These are phyloP conservation scores for Withania somnifera DNA, from an alignment of 305 asterid genomes.

Conservation along the genomic window DNA sequence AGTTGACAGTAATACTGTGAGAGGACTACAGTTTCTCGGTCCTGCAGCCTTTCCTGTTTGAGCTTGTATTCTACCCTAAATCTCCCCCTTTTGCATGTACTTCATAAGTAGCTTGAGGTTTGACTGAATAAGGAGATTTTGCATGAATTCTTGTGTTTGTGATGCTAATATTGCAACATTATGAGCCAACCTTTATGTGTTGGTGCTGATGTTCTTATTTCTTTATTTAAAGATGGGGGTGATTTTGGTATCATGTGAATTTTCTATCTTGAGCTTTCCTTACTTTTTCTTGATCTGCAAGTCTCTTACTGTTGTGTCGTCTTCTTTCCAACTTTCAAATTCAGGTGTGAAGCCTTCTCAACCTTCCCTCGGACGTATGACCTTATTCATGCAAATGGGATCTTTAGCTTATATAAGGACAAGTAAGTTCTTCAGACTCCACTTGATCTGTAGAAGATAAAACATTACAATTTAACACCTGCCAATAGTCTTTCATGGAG, in stretches of 20 bases:
- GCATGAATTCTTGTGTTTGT: background rate
- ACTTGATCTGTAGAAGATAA: background rate
- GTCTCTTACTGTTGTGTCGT: background rate
- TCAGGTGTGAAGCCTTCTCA: constrained; percentile 46
- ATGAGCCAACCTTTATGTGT: background rate
- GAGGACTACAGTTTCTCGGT: background rate
- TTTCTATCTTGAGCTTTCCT: background rate
- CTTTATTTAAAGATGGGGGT: background rate
- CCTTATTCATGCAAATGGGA: constrained; percentile 36
- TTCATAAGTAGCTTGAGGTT: background rate
- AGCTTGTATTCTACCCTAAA: background rate
- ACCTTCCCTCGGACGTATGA: constrained; percentile 47
- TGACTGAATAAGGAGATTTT: background rate
- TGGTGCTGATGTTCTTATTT: constrained; percentile 1
- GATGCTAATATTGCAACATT: background rate
- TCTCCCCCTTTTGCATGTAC: background rate
- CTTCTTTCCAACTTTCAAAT: background rate
- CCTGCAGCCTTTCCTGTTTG: background rate
- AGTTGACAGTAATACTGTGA: background rate
- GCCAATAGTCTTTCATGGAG: background rate
- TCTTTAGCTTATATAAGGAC: constrained; percentile 41
- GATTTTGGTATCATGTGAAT: background rate
- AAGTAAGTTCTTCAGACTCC: constrained; percentile 20
- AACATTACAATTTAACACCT: background rate
- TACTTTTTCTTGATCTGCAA: background rate